These are phyloP conservation scores for Sequoiadendron giganteum DNA, from an alignment of 75 land plant species.

Conservation along the genomic window DNA sequence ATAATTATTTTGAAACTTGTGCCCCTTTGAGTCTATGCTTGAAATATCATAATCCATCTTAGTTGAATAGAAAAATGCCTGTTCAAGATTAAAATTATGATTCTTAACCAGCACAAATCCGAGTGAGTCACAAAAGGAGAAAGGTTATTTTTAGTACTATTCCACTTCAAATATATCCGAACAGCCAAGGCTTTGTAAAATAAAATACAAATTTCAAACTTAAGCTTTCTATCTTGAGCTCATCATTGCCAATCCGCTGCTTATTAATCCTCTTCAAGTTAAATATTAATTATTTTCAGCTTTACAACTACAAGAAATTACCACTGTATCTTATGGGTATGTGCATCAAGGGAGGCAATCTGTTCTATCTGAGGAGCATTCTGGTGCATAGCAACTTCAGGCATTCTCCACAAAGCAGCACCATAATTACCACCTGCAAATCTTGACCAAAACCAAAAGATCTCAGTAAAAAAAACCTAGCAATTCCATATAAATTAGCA, in stretches of 20 bases:
- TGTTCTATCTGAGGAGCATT: slow-evolving; percentile 67
- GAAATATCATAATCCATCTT: too few relatives aligned
- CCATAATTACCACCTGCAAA: slow-evolving; percentile 77
- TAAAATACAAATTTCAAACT: too few relatives aligned
- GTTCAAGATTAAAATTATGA: neutral
- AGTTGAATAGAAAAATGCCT: neutral
- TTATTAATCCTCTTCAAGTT: neutral
- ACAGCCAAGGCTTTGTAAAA: too few relatives aligned
- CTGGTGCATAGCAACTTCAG: slow-evolving; percentile 66
- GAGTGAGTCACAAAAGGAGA: neutral
- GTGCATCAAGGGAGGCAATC: slow-evolving; percentile 64
- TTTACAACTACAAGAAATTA: slow-evolving; percentile 19
- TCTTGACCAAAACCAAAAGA: neutral
- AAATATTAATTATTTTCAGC: slow-evolving; percentile 2
- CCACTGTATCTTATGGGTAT: slow-evolving; percentile 69
- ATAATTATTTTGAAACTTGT: too few relatives aligned
- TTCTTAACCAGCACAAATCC: neutral
- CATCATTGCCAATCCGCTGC: neutral
- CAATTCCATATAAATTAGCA: neutral
- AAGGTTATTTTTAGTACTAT: too few relatives aligned
- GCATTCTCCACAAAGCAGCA: slow-evolving; percentile 90
- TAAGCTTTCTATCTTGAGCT: too few relatives aligned
- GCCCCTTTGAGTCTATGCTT: neutral
- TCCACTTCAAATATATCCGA: neutral
- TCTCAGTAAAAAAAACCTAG: neutral